Percentiles rank a stretch among this genome's conserved stretches.
Evolutionary conservation across 23 red algal genomes (phyloP).

Genomic region (Cyanidioschyzon merolae): DNA sequence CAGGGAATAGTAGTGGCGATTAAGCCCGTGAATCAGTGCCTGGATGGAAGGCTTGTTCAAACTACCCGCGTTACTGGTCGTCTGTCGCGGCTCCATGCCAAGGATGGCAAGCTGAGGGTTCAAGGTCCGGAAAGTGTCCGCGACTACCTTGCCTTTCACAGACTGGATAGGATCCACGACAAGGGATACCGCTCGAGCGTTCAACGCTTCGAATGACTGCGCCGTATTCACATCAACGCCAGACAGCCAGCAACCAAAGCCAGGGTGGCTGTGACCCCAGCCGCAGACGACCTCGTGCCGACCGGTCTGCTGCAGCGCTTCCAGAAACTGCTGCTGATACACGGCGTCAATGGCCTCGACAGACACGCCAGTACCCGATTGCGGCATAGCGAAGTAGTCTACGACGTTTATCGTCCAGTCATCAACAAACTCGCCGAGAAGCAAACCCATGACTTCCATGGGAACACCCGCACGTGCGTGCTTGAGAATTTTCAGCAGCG

Average conservation of each 20-base stretch:
- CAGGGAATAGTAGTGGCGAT: conserved; percentile 97
- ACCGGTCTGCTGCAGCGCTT: conserved; percentile 94
- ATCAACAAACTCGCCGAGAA: conserved; percentile 98
- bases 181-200: conserved; percentile 81
- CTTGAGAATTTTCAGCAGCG: conserved; percentile 98
- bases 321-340: conserved; percentile 96
- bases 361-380: conserved; percentile 84
- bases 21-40: conserved; percentile 95
- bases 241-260: conserved; percentile 98
- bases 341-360: conserved; percentile 96
- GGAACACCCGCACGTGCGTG: conserved; percentile 96
- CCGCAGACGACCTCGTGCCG: conserved; percentile 93
- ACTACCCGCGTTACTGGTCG: conserved; percentile 82
- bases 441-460: conserved; percentile 99
- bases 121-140: conserved; percentile 87
- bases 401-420: conserved; percentile 98
- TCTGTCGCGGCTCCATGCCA: conserved; percentile 89
- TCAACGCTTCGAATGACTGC: conserved; percentile 96
- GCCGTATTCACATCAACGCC: conserved; percentile 98
- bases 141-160: conserved; percentile 96
- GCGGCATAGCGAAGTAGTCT: conserved; percentile 99
- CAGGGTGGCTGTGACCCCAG: conserved; percentile 96
- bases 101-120: conserved; percentile 83
- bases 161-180: conserved; percentile 97
- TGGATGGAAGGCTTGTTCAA: conserved; percentile 98